Conservation (phyloP, 2,329 filamentous ascomycete species). For the Colletotrichum tropicicola region DNA sequence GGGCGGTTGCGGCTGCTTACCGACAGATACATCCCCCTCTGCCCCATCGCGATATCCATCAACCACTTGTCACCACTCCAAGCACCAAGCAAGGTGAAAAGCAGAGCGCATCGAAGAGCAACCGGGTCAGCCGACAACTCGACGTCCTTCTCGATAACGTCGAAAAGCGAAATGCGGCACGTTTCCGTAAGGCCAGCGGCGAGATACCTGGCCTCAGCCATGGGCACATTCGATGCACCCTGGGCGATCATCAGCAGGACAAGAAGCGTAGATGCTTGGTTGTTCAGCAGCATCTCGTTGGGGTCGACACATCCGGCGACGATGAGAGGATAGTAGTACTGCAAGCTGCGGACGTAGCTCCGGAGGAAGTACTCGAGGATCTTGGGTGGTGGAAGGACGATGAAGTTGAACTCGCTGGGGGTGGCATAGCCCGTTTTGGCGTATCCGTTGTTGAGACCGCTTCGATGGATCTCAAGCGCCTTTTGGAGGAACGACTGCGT, state of each 20-base stretch:
- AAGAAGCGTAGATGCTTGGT: conserved; percentile 71
- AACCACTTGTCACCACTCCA: conserved; percentile 83
- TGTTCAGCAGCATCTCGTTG: conserved; percentile 73
- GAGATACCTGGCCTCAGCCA: conserved; percentile 70
- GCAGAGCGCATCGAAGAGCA: conserved; percentile 70
- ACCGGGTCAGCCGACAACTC: conserved; percentile 72
- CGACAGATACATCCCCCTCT: conserved; percentile 76
- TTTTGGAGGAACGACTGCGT: conserved; percentile 77
- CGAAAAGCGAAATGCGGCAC: conserved; percentile 76
- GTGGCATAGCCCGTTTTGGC: conserved; percentile 52
- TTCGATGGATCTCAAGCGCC: conserved; percentile 73
- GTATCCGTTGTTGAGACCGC: conserved; percentile 51
- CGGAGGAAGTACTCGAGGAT: conserved; percentile 74
- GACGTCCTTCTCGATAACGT: conserved; percentile 77
- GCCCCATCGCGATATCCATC: conserved; percentile 80
- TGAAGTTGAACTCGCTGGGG: conserved; percentile 66
- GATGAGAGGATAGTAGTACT: conserved; percentile 72
- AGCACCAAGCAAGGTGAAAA: conserved; percentile 74
- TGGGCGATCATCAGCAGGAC: conserved; percentile 78
- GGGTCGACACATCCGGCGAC: conserved; percentile 68
- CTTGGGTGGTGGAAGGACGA: conserved; percentile 71
- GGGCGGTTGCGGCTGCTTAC: conserved; percentile 45
- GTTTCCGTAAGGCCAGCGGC: conserved; percentile 75
- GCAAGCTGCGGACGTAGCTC: conserved; percentile 72
- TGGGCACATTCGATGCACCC: conserved; percentile 72